Evolutionary conservation across 495 filamentous ascomycete genomes (phyloP), one percentile per base, ranked within the genome.

Genomic region (Lepidopterella palustris): DNA sequence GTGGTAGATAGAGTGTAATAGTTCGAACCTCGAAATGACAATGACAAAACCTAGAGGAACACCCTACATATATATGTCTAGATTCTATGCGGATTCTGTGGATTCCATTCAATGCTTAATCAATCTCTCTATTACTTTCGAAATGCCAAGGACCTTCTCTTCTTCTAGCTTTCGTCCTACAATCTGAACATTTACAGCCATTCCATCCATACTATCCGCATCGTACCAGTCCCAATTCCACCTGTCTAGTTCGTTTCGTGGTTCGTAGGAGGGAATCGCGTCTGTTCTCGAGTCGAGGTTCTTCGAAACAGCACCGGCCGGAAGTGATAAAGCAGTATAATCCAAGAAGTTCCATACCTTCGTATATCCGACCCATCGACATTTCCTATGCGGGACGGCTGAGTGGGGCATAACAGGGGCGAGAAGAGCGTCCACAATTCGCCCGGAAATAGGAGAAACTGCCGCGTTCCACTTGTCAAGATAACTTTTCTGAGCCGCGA

Each of bases 401-500:
- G 64, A 58, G 45, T 74, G 73, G 2, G 71, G 66, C 72, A 73
- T 71, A 18, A 64, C 57, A 2, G 67, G 69, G 2, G 60, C 57
- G 1, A 71, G 49, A 3, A 70, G 60, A 11, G 68, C 60, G 10
- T 79, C 76, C 21, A 76, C 70, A 0, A 47, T 50, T 1, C 56
- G 60, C 18, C 70, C 70, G 3, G 67, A 67, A 21, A 67, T 65
- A 4, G 53, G 51, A 0, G 62, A 67, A 9, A 61, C 63, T 0
- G 73, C 62, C 5, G 59, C 67, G 42, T 73, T 79, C 83, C 83
- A 86, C 56, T 76, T 74, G 61, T 81, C 79, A 1, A 84, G 73
- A 59, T 83, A 86, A 15, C 56, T 70, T 58, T 83, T 83, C 56
- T 84, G 80, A 4, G 71, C 70, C 0, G 71, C 72, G 42, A 69